Percentiles rank a stretch among this genome's conserved stretches.
phyloP scores from a whole-genome alignment of 2,329 filamentous ascomycete species.

The Beauveria varroae region DNA sequence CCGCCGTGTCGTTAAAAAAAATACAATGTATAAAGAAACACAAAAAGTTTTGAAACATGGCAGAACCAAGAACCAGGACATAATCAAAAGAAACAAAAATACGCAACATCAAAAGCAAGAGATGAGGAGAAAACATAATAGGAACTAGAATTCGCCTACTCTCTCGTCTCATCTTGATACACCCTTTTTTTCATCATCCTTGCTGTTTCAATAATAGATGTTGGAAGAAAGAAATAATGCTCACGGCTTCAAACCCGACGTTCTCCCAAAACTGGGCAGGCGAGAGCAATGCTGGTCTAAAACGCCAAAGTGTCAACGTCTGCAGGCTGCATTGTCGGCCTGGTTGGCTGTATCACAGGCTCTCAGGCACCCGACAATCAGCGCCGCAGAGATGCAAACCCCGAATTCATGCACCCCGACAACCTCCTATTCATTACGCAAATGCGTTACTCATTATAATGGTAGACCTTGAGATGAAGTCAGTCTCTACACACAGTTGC shows the following conservation, averaged over 20 bases:
- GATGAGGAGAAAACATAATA: not conserved
- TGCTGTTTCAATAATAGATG: not conserved
- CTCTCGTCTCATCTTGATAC: not conserved
- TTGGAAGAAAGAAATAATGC: not conserved
- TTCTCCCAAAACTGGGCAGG: not conserved
- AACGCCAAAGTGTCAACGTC: slow-evolving; percentile 2
- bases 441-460: slow-evolving; percentile 12
- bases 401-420: slow-evolving; percentile 5
- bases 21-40: slow-evolving; percentile 5
- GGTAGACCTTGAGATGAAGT: slow-evolving; percentile 10
- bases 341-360: not conserved
- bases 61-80: not conserved
- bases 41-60: not conserved
- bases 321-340: not conserved
- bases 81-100: not conserved
- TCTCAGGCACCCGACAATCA: not conserved
- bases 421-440: slow-evolving; percentile 7
- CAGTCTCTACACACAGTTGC: not conserved
- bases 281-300: not conserved
- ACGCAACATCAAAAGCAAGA: not conserved
- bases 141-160: not conserved
- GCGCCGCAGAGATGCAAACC: not conserved
- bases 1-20: not conserved
- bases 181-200: not conserved
- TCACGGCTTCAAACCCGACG: not conserved